Evolutionary conservation across 108 stramenopile genomes (phyloP), one percentile per base, ranked within the genome.

Genomic region (Nitzschia sp.): DNA sequence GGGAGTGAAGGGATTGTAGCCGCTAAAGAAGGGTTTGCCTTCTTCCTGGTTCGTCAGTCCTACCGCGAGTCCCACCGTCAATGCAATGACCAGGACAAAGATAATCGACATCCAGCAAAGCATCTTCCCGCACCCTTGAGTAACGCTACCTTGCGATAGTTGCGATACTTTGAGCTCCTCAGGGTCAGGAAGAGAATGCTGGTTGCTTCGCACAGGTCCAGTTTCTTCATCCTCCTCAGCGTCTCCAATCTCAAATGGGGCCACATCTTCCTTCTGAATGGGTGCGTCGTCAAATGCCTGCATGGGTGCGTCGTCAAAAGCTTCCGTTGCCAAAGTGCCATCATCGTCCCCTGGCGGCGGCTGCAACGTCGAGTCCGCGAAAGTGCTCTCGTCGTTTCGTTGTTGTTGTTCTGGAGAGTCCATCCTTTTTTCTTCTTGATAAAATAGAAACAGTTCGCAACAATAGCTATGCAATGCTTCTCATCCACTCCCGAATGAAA

Each of bases 91-190:
- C 29, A 72, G 29, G 0, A 58, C 30, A 46, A 67, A 31, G 42
- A 45, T 27, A 9, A 63, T 24, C 0, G 42, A 45, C 47, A 65
- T 27, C 57, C 29, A 70, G 6, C 46, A 8, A 1, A 56, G 27
- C 27, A 68, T 26, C 25, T 18, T 26, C 35, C 34, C 35, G 18
- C 36, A 56, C 1, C 58, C 38, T 13, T 2, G 15, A 26, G 46
- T 36, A 30, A 29, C 42, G 23, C 30, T 6, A 27, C 6, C 46
- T 19, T 13, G 3, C 8, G 24, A 6, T 45, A n/a, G 38, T n/a
- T n/a, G n/a, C n/a, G n/a, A n/a, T 46, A 42, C n/a, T 31, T 70
- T 55, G n/a, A 72, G 51, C 27, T 72, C 71, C 32, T 62, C 71
- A 45, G 71, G 61, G 26, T 24, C 29, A 18, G 71, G 71, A 31